Conservation (phyloP, 768 basidiomycete genomes). For the Amanita pseudoporphyria region DNA sequence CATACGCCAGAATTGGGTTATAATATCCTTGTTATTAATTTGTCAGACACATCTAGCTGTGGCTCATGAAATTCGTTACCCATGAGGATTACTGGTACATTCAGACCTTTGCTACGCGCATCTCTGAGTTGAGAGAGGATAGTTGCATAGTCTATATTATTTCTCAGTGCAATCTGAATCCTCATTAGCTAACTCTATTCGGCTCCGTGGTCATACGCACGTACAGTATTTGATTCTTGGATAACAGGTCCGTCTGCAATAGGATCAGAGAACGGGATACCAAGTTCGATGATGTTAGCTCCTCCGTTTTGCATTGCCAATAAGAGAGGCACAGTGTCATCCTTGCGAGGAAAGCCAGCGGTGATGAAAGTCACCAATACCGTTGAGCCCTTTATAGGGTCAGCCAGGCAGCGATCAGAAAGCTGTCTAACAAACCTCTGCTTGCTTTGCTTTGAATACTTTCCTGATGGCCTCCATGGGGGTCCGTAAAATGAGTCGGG, state of each 20-base stretch:
- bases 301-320: constrained; percentile 92
- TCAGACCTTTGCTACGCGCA: constrained; percentile 76
- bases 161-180: constrained; percentile 70
- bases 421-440: constrained; percentile 27
- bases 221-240: constrained; percentile 87
- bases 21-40: constrained; percentile 73
- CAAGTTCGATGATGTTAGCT: constrained; percentile 90
- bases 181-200: no score
- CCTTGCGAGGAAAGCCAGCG: constrained; percentile 76
- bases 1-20: constrained; percentile 92
- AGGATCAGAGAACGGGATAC: constrained; percentile 93
- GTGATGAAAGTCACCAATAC: constrained; percentile 87
- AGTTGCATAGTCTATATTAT: constrained; percentile 66
- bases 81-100: constrained; percentile 87
- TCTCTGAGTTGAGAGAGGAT: constrained; percentile 70
- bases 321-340: constrained; percentile 80
- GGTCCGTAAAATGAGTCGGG: no score
- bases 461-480: constrained; percentile 64
- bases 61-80: constrained; percentile 34
- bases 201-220: constrained; percentile 17
- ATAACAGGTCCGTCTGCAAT: constrained; percentile 94
- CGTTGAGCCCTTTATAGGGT: constrained; percentile 34
- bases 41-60: constrained; percentile 6
- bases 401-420: background rate
- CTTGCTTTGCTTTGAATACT: constrained; percentile 59